These are phyloP conservation scores for Microbotryomycetes sp. DNA, from an alignment of 1,284 basidiomycete species.

Conservation along the genomic window DNA sequence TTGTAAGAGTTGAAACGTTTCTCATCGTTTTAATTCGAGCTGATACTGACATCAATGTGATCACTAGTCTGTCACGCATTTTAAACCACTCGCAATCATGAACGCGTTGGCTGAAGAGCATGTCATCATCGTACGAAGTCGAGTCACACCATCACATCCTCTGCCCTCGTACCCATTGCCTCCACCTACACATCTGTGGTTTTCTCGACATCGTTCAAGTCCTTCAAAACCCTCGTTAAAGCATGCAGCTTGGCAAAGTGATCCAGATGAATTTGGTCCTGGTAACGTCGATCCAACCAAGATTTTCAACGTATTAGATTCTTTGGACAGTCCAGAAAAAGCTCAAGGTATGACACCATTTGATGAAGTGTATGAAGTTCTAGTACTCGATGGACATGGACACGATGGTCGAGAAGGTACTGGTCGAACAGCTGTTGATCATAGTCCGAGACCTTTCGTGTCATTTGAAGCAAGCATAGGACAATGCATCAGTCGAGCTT, in stretches of 20 bases:
- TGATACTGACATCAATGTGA: no score
- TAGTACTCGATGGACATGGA: conserved; percentile 23
- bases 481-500: conserved; percentile 24
- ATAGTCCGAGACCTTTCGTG: conserved; percentile 4
- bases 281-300: background rate
- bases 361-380: conserved; percentile 18
- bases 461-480: conserved; percentile 14
- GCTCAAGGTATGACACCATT: conserved; percentile 20
- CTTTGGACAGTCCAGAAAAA: conserved; percentile 27
- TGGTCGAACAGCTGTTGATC: background rate
- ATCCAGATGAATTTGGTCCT: background rate
- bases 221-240: conserved; percentile 13
- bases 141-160: background rate
- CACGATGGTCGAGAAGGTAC: background rate
- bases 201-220: conserved; percentile 24
- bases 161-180: conserved; percentile 1
- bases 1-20: conserved; percentile 11
- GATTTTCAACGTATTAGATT: conserved; percentile 17
- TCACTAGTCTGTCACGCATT: conserved; percentile 13
- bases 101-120: conserved; percentile 18
- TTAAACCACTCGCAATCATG: conserved; percentile 29
- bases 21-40: background rate
- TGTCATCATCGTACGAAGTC: conserved; percentile 15
- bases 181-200: conserved; percentile 25
- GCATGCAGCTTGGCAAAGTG: conserved; percentile 5